Evolutionary conservation across 495 filamentous ascomycete species (phyloP), one percentile per base, ranked within the genome.

Genomic region (Penicillium paradoxum): DNA sequence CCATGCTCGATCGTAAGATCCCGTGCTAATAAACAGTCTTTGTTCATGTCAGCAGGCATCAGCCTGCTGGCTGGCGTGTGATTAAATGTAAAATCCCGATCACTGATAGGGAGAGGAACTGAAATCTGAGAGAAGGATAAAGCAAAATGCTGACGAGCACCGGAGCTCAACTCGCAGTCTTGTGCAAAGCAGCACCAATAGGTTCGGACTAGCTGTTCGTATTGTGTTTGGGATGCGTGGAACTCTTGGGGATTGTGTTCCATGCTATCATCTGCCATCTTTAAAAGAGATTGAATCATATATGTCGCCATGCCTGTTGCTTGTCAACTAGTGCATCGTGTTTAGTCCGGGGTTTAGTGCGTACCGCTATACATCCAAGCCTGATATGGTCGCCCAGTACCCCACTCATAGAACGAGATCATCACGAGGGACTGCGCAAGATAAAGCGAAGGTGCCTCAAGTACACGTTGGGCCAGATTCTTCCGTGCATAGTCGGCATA

Each of bases 301-400:
- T 75, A 75, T 0, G 71, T 75, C 4, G 72, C 72, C 72, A 75
- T 75, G 22, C 72, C 71, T 74, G 49, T 17, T 18, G 14, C 1
- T n/a, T 33, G 21, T 37, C 10, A 38, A 14, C 36, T 18, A 21
- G 14, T 8, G 11, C 42, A 30, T 37, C 13, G 21, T 18, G 5
- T n/a, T 25, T 4, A n/a, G 27, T 29, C 4, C 7, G 14, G 7
- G 2, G 8, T 19, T 7, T 3, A 6, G 43, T 27, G 54, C 55
- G 15, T 62, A 74, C 71, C 72, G 32, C 71, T 75, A 42, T 75
- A 75, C 72, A 75, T 75, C 72, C 72, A 75, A 2, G 72, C 71
- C 42, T 71, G 69, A 47, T 75, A 75, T 2, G 72, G 69, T n/a
- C 65, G 64, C 2, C 72, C 69, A 4, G 69, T 67, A 0, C 72